A percentile compares a stretch with the other conserved stretches of the same genome.
Conservation (phyloP, 352 stramenopile species). For the Phytophthora fragariaefolia region DNA sequence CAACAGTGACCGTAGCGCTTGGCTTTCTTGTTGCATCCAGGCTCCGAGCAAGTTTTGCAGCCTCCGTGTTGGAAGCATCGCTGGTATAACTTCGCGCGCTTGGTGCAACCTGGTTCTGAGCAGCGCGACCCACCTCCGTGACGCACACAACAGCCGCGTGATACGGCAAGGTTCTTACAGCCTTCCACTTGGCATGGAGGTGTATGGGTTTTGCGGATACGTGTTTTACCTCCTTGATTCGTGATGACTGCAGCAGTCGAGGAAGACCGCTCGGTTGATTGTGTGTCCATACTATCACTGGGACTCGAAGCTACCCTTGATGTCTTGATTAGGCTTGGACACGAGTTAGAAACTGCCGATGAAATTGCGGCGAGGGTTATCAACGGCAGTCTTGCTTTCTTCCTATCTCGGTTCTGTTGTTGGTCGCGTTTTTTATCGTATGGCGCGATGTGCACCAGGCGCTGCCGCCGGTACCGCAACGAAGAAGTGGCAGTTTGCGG, state of each 20-base stretch:
- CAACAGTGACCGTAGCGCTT: conserved; percentile 78
- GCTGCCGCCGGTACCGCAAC: conserved; percentile 33
- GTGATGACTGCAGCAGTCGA: conserved; percentile 11
- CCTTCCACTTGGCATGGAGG: conserved; percentile 64
- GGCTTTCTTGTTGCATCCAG: conserved; percentile 63
- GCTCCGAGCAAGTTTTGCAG: conserved; percentile 68
- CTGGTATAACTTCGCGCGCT: conserved; percentile 71
- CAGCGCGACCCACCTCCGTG: conserved; percentile 61
- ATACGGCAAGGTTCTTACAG: conserved; percentile 64
- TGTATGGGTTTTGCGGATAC: conserved; percentile 46
- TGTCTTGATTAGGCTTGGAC: background rate
- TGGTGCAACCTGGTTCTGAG: conserved; percentile 50
- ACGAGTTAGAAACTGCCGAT: conserved; percentile 9
- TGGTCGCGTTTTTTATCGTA: conserved; percentile 32
- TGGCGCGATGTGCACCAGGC: conserved; percentile 42
- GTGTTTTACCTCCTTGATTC: conserved; percentile 15
- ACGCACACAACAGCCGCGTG: conserved; percentile 54
- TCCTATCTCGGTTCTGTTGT: conserved; percentile 12
- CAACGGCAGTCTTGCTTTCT: conserved; percentile 22
- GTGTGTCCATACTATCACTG: conserved; percentile 1
- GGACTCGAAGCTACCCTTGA: conserved; percentile 21
- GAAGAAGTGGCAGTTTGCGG: conserved; percentile 36
- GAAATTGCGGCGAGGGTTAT: conserved; percentile 33
- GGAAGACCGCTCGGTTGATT: conserved; percentile 18
- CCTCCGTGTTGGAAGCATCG: conserved; percentile 72